phyloP scores from a whole-genome alignment of 257 asterid species.

The Nicotiana obtusifolia region DNA sequence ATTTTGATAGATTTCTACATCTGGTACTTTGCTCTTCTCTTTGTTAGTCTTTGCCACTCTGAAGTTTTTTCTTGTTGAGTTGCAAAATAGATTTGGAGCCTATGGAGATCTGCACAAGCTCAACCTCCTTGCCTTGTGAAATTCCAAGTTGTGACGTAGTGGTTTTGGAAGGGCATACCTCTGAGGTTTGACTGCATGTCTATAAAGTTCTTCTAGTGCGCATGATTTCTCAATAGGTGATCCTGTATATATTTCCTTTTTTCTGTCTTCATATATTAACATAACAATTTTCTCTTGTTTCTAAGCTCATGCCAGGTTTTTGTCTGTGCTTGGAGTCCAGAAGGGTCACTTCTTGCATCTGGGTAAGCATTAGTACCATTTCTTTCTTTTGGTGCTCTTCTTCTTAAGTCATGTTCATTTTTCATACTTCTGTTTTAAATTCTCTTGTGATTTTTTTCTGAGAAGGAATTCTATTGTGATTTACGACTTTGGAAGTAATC shows the following conservation, averaged over 20 bases:
- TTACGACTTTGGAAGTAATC: not conserved
- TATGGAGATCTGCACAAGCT: constrained; percentile 66
- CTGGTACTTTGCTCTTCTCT: not conserved
- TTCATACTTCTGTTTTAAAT: not conserved
- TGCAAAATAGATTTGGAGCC: constrained; percentile 69
- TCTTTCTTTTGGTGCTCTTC: not conserved
- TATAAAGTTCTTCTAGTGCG: not conserved
- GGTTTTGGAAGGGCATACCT: constrained; percentile 89
- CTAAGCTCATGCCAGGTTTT: constrained; percentile 57
- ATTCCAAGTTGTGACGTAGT: constrained; percentile 64
- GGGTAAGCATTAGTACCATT: constrained; percentile 49
- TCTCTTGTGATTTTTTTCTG: too few species aligned
- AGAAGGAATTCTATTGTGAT: not conserved
- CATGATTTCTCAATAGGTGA: not conserved
- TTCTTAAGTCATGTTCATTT: not conserved
- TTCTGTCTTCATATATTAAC: not conserved
- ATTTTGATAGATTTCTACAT: not conserved
- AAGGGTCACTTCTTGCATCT: constrained; percentile 90
- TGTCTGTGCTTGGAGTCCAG: constrained; percentile 94
- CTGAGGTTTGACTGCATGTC: constrained; percentile 62
- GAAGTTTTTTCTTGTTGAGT: constrained; percentile 12
- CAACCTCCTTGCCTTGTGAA: constrained; percentile 54
- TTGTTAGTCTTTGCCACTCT: not conserved
- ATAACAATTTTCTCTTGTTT: constrained; percentile 7
- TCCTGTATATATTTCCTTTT: not conserved